A percentile compares a stretch with the other conserved stretches of the same genome.
phyloP scores from a whole-genome alignment of 371 early-diverging fungal genomes.

The Funneliformis caledonium region DNA sequence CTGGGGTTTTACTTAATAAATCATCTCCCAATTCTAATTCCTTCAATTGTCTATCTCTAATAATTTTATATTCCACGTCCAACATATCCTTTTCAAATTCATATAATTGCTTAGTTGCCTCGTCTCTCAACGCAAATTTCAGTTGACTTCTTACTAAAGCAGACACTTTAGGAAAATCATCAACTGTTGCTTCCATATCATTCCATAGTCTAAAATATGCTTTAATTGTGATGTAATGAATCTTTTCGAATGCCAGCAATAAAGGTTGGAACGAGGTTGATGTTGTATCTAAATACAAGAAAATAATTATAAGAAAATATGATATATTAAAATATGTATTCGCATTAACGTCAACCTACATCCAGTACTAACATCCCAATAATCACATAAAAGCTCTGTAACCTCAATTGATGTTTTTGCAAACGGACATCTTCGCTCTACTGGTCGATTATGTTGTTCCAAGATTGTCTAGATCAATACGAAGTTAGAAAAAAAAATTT shows the following conservation, averaged over 20 bases:
- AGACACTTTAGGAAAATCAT: slow-evolving; percentile 66
- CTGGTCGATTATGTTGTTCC: slow-evolving; percentile 64
- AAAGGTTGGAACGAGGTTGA: slow-evolving; percentile 69
- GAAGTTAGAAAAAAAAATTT: too few relatives aligned
- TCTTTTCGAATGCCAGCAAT: slow-evolving; percentile 63
- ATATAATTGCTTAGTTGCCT: slow-evolving; percentile 49
- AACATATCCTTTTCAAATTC: slow-evolving; percentile 70
- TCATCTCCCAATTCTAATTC: slow-evolving; percentile 76
- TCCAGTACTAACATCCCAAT: slow-evolving; percentile 73
- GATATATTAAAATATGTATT: background rate
- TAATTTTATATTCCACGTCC: slow-evolving; percentile 63
- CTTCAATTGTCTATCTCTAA: slow-evolving; percentile 70
- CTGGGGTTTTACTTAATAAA: slow-evolving; percentile 63
- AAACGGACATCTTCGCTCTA: slow-evolving; percentile 67
- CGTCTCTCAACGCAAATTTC: slow-evolving; percentile 51
- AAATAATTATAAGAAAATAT: slow-evolving; percentile 35
- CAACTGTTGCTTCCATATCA: slow-evolving; percentile 69
- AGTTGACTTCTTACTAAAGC: slow-evolving; percentile 62
- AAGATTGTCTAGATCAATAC: slow-evolving; percentile 50
- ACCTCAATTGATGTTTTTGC: slow-evolving; percentile 71
- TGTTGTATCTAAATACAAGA: slow-evolving; percentile 51
- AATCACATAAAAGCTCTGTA: slow-evolving; percentile 68
- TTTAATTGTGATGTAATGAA: slow-evolving; percentile 62
- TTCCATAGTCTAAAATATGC: slow-evolving; percentile 66
- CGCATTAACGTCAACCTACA: slow-evolving; percentile 50